These are phyloP conservation scores for Emmonsiellopsis sp. DNA, from an alignment of 2,329 filamentous ascomycete genomes.

Conservation along the genomic window DNA sequence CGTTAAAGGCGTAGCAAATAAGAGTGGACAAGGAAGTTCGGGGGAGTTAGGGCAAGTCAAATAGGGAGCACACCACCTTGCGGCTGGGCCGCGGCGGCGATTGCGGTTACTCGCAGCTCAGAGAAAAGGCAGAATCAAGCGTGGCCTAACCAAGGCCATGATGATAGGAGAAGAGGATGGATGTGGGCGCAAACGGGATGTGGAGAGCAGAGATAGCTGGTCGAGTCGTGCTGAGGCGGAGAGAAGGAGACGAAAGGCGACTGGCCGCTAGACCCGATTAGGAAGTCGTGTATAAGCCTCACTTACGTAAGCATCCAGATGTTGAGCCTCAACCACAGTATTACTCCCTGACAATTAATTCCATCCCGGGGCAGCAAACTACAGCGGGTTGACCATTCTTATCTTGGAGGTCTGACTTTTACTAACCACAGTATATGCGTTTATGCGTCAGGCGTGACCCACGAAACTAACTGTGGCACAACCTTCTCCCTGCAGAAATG, in stretches of 20 bases:
- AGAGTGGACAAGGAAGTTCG: not conserved
- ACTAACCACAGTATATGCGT: too few species aligned
- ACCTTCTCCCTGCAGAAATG: too few species aligned
- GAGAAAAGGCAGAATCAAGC: not conserved
- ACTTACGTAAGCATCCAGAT: too few species aligned
- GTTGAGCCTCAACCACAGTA: too few species aligned
- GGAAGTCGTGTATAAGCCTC: too few species aligned
- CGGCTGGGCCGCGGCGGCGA: not conserved
- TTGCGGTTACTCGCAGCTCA: not conserved
- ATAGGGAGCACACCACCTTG: not conserved
- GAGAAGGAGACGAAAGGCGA: not conserved
- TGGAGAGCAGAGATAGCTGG: not conserved
- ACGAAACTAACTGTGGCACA: too few species aligned
- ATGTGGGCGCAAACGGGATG: not conserved
- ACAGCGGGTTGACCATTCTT: too few species aligned
- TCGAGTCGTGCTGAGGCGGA: not conserved
- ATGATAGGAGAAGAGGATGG: not conserved
- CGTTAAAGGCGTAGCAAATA: not conserved
- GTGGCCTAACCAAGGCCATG: not conserved
- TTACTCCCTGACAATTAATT: too few species aligned
- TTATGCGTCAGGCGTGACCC: too few species aligned
- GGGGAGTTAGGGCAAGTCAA: not conserved
- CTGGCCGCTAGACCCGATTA: not conserved
- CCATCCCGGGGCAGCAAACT: too few species aligned
- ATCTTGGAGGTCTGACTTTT: too few species aligned